Evolutionary conservation across 2,329 filamentous ascomycete genomes (phyloP).

Genomic region (Cryoendolithus antarcticus): DNA sequence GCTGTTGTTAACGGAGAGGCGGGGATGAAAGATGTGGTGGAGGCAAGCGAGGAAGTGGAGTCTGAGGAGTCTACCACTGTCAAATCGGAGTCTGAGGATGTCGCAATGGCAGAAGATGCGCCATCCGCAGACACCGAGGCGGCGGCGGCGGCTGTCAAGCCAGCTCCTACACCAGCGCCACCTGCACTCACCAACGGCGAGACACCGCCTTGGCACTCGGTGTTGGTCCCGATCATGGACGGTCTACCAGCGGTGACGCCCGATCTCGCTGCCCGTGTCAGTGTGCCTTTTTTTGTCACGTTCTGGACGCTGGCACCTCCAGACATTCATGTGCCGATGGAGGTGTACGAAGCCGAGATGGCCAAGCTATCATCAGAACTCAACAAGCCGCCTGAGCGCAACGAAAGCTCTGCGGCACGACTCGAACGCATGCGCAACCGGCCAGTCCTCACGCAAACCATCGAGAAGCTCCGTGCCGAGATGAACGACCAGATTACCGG

Average conservation of each 20-base stretch:
- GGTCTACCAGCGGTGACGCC: slow-evolving; percentile 49
- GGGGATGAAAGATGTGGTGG: slow-evolving; percentile 25
- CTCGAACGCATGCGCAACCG: slow-evolving; percentile 58
- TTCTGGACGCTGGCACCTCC: slow-evolving; percentile 86
- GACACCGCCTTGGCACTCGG: slow-evolving; percentile 46
- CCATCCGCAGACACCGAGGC: slow-evolving; percentile 22
- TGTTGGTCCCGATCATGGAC: slow-evolving; percentile 62
- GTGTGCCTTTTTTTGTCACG: slow-evolving; percentile 69
- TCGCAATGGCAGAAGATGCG: slow-evolving; percentile 7
- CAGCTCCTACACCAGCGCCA: slow-evolving; percentile 4
- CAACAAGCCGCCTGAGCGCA: slow-evolving; percentile 56
- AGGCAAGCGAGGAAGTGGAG: slow-evolving; percentile 6
- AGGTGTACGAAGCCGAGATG: slow-evolving; percentile 67
- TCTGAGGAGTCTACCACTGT: slow-evolving; percentile 10
- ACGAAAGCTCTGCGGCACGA: slow-evolving; percentile 55
- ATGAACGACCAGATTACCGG: slow-evolving; percentile 54
- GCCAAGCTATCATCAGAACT: slow-evolving; percentile 56
- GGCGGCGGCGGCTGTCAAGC: slow-evolving; percentile 9
- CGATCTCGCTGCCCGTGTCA: slow-evolving; percentile 57
- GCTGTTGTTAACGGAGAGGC: slow-evolving; percentile 41
- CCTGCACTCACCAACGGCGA: slow-evolving; percentile 3
- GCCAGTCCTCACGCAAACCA: slow-evolving; percentile 55
- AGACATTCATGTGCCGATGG: slow-evolving; percentile 64
- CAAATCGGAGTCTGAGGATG: slow-evolving; percentile 2
- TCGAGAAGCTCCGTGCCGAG: slow-evolving; percentile 60